Percentiles rank a stretch among this genome's conserved stretches.
Evolutionary conservation across 441 rosid genomes (phyloP).

Genomic region (Syzygium syzygioides): DNA sequence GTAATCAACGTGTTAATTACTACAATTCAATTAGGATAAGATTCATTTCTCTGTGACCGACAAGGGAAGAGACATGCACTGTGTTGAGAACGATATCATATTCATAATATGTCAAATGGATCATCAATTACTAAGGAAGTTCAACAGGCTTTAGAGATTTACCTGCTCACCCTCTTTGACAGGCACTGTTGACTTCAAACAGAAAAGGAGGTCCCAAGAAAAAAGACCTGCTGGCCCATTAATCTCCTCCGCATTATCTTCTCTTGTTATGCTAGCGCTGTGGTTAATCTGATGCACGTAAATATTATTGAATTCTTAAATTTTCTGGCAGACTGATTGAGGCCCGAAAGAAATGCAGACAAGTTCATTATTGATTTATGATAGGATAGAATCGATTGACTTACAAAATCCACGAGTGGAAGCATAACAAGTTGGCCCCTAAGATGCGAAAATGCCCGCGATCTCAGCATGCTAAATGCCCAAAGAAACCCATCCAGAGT

Average conservation of each 20-base stretch:
- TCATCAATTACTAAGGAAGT: background rate
- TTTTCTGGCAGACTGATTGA: background rate
- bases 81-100: background rate
- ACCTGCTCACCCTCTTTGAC: slow-evolving; percentile 96
- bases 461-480: slow-evolving; percentile 91
- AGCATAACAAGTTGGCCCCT: slow-evolving; percentile 83
- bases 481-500: slow-evolving; percentile 67
- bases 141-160: background rate
- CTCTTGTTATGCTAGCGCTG: slow-evolving; percentile 58
- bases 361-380: background rate
- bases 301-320: background rate
- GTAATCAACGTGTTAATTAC: background rate
- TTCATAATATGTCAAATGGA: background rate
- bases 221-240: slow-evolving; percentile 81
- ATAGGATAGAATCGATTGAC: background rate
- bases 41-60: background rate
- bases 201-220: slow-evolving; percentile 80
- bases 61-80: background rate
- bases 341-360: background rate
- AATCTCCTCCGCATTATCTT: slow-evolving; percentile 85
- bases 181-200: slow-evolving; percentile 68
- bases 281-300: slow-evolving; percentile 62
- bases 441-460: slow-evolving; percentile 84
- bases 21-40: background rate
- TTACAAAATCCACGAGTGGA: slow-evolving; percentile 89